phyloP scores from a whole-genome alignment of 2,329 filamentous ascomycete genomes.

The Xylaria sp. region DNA sequence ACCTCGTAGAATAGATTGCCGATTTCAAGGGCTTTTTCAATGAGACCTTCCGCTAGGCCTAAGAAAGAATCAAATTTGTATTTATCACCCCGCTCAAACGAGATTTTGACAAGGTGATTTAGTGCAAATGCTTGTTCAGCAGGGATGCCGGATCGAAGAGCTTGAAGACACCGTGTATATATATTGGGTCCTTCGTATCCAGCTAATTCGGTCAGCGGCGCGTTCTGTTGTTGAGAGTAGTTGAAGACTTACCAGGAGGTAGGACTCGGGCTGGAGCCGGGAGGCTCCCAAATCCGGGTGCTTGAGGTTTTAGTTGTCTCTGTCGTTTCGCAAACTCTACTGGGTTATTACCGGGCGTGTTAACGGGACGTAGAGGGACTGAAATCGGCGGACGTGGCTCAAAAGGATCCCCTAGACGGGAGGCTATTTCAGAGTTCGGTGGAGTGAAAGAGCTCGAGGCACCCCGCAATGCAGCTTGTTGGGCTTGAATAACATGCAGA shows the following conservation, averaged over 20 bases:
- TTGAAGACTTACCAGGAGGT: slow-evolving; percentile 67
- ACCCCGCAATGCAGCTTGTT: slow-evolving; percentile 50
- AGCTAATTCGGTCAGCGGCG: slow-evolving; percentile 51
- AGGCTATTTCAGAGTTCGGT: slow-evolving; percentile 65
- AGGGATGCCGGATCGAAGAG: slow-evolving; percentile 80
- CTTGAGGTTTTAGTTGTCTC: slow-evolving; percentile 55
- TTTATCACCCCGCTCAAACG: slow-evolving; percentile 92
- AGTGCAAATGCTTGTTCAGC: slow-evolving; percentile 92
- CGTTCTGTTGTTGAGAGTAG: background rate
- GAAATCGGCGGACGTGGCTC: slow-evolving; percentile 73
- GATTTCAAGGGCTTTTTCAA: slow-evolving; percentile 84
- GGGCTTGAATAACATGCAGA: slow-evolving; percentile 49
- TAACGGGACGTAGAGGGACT: slow-evolving; percentile 76
- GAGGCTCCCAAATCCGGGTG: slow-evolving; percentile 48
- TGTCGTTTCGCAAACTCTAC: slow-evolving; percentile 72
- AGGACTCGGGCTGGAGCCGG: slow-evolving; percentile 63
- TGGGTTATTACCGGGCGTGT: slow-evolving; percentile 79
- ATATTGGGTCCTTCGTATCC: slow-evolving; percentile 86
- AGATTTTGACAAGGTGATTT: slow-evolving; percentile 95
- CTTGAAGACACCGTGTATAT: slow-evolving; percentile 87
- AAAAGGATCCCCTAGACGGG: slow-evolving; percentile 73
- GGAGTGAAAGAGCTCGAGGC: slow-evolving; percentile 62
- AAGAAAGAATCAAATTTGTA: slow-evolving; percentile 95
- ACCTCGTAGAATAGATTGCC: slow-evolving; percentile 84
- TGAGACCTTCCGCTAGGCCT: slow-evolving; percentile 85